Conservation (phyloP, 768 basidiomycete genomes). For the Wakefieldia striispora region DNA sequence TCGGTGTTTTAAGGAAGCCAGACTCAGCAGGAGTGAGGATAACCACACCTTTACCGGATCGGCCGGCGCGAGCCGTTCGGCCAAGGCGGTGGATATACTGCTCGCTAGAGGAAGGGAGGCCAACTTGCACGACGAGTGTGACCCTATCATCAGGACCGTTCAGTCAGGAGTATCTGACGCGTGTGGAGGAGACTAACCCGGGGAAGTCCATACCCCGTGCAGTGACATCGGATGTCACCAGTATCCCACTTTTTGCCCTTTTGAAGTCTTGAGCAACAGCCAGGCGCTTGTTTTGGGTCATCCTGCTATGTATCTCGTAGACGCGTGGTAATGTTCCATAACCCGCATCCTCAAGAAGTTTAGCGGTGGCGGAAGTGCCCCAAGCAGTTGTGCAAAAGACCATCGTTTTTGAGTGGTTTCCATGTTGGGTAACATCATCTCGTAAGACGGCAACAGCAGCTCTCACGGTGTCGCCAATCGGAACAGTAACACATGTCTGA, state of each 20-base stretch:
- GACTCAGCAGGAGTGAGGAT: conserved; percentile 52
- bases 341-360: conserved; percentile 34
- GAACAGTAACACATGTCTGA: conserved; percentile 45
- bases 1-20: conserved; percentile 43
- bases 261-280: conserved; percentile 52
- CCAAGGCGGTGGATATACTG: conserved; percentile 82
- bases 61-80: conserved; percentile 73
- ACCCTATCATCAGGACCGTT: conserved; percentile 36
- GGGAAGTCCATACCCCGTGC: conserved; percentile 71
- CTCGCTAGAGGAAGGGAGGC: conserved; percentile 66
- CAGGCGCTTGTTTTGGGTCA: conserved; percentile 47
- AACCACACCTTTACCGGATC: conserved; percentile 56
- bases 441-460: conserved; percentile 40
- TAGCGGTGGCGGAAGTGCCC: conserved; percentile 44
- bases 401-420: conserved; percentile 43
- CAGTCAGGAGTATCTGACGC: neutral
- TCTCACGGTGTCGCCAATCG: conserved; percentile 42
- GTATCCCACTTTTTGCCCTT: conserved; percentile 40
- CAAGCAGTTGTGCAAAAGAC: conserved; percentile 70
- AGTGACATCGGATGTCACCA: conserved; percentile 56
- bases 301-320: conserved; percentile 57
- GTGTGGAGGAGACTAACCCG: conserved; percentile 33
- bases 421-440: conserved; percentile 31
- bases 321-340: conserved; percentile 34
- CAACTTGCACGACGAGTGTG: conserved; percentile 58